Evolutionary conservation across 2,329 filamentous ascomycete species (phyloP), one percentile per base, ranked within the genome.

Genomic region (Biscogniauxia marginata): DNA sequence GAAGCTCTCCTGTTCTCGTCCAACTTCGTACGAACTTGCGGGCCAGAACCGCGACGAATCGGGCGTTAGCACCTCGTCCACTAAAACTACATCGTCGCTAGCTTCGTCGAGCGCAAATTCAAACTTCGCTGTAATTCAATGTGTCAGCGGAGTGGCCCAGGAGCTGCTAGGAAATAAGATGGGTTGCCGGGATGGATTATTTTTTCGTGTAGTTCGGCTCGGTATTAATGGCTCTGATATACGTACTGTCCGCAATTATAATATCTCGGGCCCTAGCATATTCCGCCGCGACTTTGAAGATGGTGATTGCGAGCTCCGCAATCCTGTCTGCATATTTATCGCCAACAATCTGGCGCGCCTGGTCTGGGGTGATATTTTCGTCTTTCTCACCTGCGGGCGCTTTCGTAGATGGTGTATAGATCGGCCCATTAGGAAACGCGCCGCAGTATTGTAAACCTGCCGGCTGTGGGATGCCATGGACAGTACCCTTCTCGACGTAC

Each of bases 1-100:
- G 21, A 93, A 93, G 74, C 89, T 93, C 52, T 88, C 82, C 77
- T 96, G 91, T 53, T 88, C 82, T 60, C 79, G 80, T 3, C 92
- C 91, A 23, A 89, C 73, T 70, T 86, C 81, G 70, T 93, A 95
- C 53, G 18, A 8, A 7, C 34, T 85, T 60, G 81, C 84, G 0
- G 86, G 85, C 93, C 93, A 97, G 80, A 96, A 96, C 16, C 93
- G 84, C 50, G 89, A 93, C 53, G 84, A 88, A 71, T 91, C 88
- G 2, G 91, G 85, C 7, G 88, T 91, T 58, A 96, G 77, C 18
- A 95, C 90, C 77, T 96, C 91, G 69, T 96, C 91, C 3, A 92
- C 84, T 49, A 93, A 78, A 44, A 92, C 83, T 8, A 95, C 81
- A 65, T 89, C 83, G 58, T 84, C 80, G 2, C 83, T 85, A 53